Conservation (phyloP, 305 asterid species). For the Solanum hybrid region DNA sequence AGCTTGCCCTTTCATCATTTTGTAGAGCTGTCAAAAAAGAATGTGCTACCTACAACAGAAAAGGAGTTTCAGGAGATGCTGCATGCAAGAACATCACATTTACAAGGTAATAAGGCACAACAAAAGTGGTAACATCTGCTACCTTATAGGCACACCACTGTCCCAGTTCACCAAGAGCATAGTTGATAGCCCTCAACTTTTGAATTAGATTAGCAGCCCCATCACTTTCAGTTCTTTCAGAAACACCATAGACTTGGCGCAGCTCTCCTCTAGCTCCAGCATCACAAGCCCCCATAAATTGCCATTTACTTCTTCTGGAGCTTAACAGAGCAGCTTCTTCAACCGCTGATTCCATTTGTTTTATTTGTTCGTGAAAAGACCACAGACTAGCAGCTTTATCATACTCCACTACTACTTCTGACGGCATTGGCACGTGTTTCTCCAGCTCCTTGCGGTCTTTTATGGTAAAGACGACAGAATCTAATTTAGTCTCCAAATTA, state of each 20-base stretch:
- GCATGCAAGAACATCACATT: conserved; percentile 8
- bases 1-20: conserved; percentile 94
- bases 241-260: conserved; percentile 95
- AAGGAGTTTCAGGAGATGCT: conserved; percentile 3
- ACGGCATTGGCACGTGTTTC: conserved; percentile 97
- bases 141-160: conserved; percentile 99
- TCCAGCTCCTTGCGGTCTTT: conserved; percentile 95
- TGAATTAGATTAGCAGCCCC: conserved; percentile 97
- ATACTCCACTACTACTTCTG: conserved; percentile 88
- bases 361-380: conserved; percentile 95
- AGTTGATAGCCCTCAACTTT: conserved; percentile 93
- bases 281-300: conserved; percentile 99
- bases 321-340: conserved; percentile 95
- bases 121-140: conserved; percentile 7
- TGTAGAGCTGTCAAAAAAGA: conserved; percentile 83
- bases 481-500: conserved; percentile 88
- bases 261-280: conserved; percentile 95
- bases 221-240: conserved; percentile 98
- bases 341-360: conserved; percentile 85
- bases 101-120: conserved; percentile 2
- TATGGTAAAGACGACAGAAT: conserved; percentile 84
- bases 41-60: conserved; percentile 70
- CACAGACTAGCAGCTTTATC: conserved; percentile 93
- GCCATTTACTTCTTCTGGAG: conserved; percentile 97
- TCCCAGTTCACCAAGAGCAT: conserved; percentile 97